Percentiles rank a stretch among this genome's conserved stretches.
These are phyloP conservation scores for Triticum aestivum DNA, from an alignment of 176 grass and related monocot genomes.

Conservation along the genomic window IWGSC_CS_RefSeq_v2.1 NC_057806.1:594994881-594995380, in stretches of 20 bases:
- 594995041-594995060: background rate
- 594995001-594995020: background rate
- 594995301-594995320: background rate
- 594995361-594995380: background rate
- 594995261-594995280: conserved; percentile 83
- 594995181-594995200: conserved; percentile 72
- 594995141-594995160: conserved; percentile 87
- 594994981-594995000: background rate
- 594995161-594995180: conserved; percentile 84
- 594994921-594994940: background rate
- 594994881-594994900: background rate
- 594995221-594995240: conserved; percentile 87
- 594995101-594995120: conserved; percentile 28
- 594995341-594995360: background rate
- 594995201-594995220: conserved; percentile 67
- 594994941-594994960: background rate
- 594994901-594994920: background rate
- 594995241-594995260: conserved; percentile 83
- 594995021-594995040: background rate
- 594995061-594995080: background rate
- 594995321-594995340: background rate
- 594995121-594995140: conserved; percentile 91
- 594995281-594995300: conserved; percentile 78
- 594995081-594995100: background rate
- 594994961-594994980: background rate